phyloP scores from a whole-genome alignment of 2,329 filamentous ascomycete species.

The Paramyrothecium sp. region DNA sequence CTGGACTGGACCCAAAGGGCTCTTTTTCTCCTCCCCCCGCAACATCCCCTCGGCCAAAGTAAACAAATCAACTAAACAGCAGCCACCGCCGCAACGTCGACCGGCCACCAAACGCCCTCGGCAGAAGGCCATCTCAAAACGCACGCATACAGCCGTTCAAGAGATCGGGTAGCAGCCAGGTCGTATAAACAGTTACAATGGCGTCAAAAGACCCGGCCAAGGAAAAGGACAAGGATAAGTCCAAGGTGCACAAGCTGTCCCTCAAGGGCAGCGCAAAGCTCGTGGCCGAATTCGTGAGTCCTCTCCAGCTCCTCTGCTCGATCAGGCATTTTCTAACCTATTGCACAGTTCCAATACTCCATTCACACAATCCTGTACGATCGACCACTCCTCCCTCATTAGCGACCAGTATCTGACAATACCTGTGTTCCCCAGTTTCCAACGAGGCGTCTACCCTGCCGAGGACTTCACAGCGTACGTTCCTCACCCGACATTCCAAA shows the following conservation, averaged over 20 bases:
- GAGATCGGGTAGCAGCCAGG: no score
- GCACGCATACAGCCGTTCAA: no score
- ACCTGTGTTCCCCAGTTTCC: slow-evolving; percentile 60
- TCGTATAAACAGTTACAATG: slow-evolving; percentile 14
- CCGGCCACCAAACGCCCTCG: no score
- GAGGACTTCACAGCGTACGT: slow-evolving; percentile 92
- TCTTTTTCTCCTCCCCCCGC: not conserved
- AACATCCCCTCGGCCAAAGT: not conserved
- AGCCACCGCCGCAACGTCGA: no score
- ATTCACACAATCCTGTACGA: slow-evolving; percentile 92
- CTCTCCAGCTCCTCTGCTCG: slow-evolving; percentile 13
- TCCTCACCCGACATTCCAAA: not conserved
- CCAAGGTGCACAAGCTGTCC: slow-evolving; percentile 92
- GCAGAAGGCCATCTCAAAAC: not conserved
- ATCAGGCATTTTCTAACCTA: not conserved
- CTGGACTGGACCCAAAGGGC: no score
- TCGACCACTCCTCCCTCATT: not conserved
- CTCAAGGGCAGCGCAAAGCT: slow-evolving; percentile 82
- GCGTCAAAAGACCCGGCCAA: slow-evolving; percentile 27
- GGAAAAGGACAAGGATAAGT: slow-evolving; percentile 61
- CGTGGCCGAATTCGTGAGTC: slow-evolving; percentile 88
- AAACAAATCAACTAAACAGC: not conserved
- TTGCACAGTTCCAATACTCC: slow-evolving; percentile 82
- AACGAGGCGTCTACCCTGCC: slow-evolving; percentile 81
- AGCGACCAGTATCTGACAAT: not conserved